Evolutionary conservation across 768 basidiomycete species (phyloP).

Genomic region (Daedalea quercina): DNA sequence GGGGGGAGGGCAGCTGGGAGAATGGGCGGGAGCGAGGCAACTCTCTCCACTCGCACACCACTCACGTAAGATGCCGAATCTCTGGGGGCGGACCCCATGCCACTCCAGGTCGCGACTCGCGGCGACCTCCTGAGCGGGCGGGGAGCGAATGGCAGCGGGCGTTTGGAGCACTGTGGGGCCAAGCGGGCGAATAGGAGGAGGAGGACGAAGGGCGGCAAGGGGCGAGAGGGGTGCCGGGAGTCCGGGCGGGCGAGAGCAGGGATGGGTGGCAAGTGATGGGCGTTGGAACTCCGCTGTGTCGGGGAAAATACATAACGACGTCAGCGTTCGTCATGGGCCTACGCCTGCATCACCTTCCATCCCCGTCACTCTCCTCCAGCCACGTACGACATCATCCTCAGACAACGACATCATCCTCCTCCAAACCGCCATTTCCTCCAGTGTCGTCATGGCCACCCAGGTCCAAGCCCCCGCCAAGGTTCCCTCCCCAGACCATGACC

Average conservation of each 20-base stretch:
- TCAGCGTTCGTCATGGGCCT: slow-evolving; percentile 19
- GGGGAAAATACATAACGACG: slow-evolving; percentile 20
- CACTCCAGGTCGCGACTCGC: neutral
- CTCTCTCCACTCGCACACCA: slow-evolving; percentile 4
- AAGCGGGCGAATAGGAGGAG: slow-evolving; percentile 1
- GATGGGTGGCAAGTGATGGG: neutral
- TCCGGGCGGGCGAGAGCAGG: neutral
- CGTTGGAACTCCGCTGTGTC: slow-evolving; percentile 14
- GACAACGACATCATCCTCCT: slow-evolving; percentile 5
- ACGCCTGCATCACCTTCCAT: slow-evolving; percentile 1
- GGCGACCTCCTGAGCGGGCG: neutral
- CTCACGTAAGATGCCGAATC: neutral
- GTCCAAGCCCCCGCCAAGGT: slow-evolving; percentile 1
- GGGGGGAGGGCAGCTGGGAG: neutral
- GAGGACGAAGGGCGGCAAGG: neutral
- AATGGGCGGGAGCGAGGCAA: slow-evolving; percentile 3
- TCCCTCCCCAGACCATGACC: slow-evolving; percentile 1
- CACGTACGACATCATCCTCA: slow-evolving; percentile 3
- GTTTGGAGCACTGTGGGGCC: neutral
- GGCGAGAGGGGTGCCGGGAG: slow-evolving; percentile 5
- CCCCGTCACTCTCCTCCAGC: neutral
- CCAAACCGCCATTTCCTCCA: neutral
- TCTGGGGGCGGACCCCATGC: neutral
- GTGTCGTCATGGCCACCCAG: slow-evolving; percentile 14
- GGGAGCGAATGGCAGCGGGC: neutral